phyloP scores from a whole-genome alignment of 164 flowering plant genomes.

The Euptelea pleiosperma region DNA sequence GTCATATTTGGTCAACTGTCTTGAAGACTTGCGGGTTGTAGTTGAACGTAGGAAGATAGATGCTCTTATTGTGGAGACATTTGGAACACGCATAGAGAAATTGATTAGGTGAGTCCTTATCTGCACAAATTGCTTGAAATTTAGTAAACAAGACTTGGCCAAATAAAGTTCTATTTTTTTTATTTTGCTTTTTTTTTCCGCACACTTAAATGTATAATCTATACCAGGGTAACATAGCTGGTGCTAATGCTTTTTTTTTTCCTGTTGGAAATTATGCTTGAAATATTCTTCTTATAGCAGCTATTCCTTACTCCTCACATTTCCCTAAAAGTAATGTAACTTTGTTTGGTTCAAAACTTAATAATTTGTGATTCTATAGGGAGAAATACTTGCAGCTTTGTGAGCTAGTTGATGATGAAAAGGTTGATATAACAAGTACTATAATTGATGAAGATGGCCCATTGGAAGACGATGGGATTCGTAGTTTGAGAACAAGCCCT shows the following conservation, averaged over 20 bases:
- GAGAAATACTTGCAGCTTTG: constrained; percentile 94
- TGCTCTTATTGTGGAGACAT: constrained; percentile 94
- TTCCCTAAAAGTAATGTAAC: not conserved
- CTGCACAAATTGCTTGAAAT: constrained; percentile 1
- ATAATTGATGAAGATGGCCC: constrained; percentile 93
- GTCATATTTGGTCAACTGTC: constrained; percentile 66
- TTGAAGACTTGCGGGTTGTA: constrained; percentile 77
- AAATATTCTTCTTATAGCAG: too few relatives aligned
- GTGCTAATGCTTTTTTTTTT: too few relatives aligned
- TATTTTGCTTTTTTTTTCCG: not conserved
- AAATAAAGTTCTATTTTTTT: not conserved
- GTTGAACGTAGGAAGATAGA: constrained; percentile 71
- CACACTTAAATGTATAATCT: too few relatives aligned
- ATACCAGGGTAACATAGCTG: not conserved
- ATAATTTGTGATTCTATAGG: constrained; percentile 39
- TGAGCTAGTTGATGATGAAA: constrained; percentile 85
- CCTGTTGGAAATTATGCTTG: too few relatives aligned
- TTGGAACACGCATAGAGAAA: constrained; percentile 95
- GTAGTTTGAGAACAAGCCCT: constrained; percentile 92
- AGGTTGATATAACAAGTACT: constrained; percentile 71
- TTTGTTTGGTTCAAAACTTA: not conserved
- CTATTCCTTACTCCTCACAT: too few relatives aligned
- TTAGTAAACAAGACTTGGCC: not conserved
- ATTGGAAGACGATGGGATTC: constrained; percentile 90
- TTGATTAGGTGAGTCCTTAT: constrained; percentile 60